Base-by-base conservation (phyloP, 257 asterid genomes). In the Solanum chmielewskii region DNA sequence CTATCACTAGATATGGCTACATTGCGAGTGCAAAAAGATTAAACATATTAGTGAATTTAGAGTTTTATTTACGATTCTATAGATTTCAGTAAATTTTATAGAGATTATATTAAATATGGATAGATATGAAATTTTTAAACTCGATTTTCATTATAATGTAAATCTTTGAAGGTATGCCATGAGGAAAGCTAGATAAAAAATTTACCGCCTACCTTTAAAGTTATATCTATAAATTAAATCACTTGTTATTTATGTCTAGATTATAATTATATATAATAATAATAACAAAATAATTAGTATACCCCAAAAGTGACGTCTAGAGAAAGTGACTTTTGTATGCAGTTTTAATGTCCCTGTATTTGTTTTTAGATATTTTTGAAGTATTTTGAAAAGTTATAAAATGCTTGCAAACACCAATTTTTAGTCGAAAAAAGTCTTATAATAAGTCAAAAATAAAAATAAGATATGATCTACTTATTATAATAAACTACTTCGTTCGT, bases 41-140 rank as follows among this genome's bases (percentile, higher is more conserved):
- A n/a, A 68, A 6, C 3, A 2, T 68, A 31, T 15, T 31, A 23
- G 23, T 0, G 1, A 9, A 18, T 71, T 35, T 71, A 35, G 27
- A 35, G 2, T 16, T 4, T 35, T 21, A 33, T 71, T 7, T 33
- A 35, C 0, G 4, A 1, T 2, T 3, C 5, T 27, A 27, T 0
- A 13, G 4, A 27, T 27, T 35, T 71, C 27, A 9, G 12, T 71
- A 20, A 6, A 16, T 73, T 71, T 73, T 35, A 18, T 70, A 3
- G 11, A 68, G 29, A 27, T 13, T 69, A 69, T 31, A 69, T 15
- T 15, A 23, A 69, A 31, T 15, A 69, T 69, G 11, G 1, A 3
- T 7, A 31, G 13, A 16, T 31, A 3, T 29, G 15, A 11, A 69
- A 69, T 29, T 69, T 31, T 31, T 69, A 20, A 69, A 12, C 4